Evolutionary conservation across 495 filamentous ascomycete species (phyloP).

Genomic region (Penicillium taxi): DNA sequence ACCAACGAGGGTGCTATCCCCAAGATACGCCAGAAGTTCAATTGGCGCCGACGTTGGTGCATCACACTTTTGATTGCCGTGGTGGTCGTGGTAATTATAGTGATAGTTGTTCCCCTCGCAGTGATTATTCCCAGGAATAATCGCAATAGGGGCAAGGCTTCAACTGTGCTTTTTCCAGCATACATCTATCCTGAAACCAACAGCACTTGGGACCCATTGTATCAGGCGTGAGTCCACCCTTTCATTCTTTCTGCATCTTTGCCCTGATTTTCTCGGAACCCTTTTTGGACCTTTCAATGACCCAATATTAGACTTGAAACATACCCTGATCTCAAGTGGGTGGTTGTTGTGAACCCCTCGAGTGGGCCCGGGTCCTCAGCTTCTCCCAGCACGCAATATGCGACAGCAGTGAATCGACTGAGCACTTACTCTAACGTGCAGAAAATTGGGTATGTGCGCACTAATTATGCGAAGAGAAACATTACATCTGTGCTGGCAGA

Average conservation of each 20-base stretch:
- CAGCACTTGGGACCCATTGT: conserved; percentile 2
- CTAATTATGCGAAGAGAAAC: conserved; percentile 1
- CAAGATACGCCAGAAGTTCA: neutral
- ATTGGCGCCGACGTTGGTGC: conserved; percentile 1
- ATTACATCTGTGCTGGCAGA: neutral
- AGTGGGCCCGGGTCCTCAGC: conserved; percentile 1
- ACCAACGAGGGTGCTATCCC: neutral
- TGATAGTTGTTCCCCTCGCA: neutral
- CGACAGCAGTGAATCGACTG: neutral
- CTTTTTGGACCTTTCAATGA: no score
- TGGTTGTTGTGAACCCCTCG: conserved; percentile 1
- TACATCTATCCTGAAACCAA: conserved; percentile 3
- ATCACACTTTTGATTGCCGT: neutral
- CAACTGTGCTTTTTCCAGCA: neutral
- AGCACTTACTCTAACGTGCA: conserved; percentile 3
- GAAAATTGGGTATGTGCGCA: conserved; percentile 1
- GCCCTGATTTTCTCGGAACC: no score
- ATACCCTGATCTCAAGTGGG: neutral
- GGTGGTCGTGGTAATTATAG: conserved; percentile 1
- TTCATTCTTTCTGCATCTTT: no score
- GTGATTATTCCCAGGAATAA: conserved; percentile 1
- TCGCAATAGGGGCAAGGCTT: neutral
- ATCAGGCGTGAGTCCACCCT: conserved; percentile 1
- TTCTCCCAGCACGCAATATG: conserved; percentile 1
- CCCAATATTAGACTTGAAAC: neutral